Base-by-base conservation (phyloP, 768 basidiomycete species). In the Boletus rubroflammeus region DNA sequence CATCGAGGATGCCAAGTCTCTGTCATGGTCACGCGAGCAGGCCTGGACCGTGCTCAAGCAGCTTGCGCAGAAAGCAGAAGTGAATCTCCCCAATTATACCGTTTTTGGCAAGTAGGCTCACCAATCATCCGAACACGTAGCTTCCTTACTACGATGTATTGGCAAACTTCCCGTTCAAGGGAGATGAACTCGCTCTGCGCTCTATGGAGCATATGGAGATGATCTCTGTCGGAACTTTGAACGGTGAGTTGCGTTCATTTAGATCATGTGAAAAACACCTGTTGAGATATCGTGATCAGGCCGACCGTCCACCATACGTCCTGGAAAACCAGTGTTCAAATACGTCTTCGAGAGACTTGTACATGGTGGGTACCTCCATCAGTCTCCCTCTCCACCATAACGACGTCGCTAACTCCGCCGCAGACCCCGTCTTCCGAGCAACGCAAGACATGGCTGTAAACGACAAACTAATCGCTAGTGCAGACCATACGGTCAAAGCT, bases 191-290 rank as follows among this genome's bases (percentile, higher is more conserved):
- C 17, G 77, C 90, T 2, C 66, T 98, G 51, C 80, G 91, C 56
- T 82, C 79, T 28, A 86, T 98, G 83, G 96, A 98, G 66, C 87
- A 91, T 56, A 85, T 86, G 6, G 95, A 92, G 72, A 70, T 98
- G 47, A 91, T 99, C 56, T 76, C 85, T 1, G 86, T 99, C 43
- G 79, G 79, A 7, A 91, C 88, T 6, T 69, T 78, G 19, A 84
- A 96, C 56, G 90, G 92, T 86, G 31, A 31, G 73, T 58, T 10
- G 6, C 26, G 1, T 45, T 44, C 25, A 9, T 41, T 32, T 13
- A 1, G 40, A 35, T 23, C 23, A 1, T 19, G 2, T n/a, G 10
- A n/a, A 26, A 21, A 8, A 3, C 10, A 14, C 6, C 9, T 34
- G 13, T 14, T 54, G 28, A 56, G 10, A n/a, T 17, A 11, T 32